Evolutionary conservation across 441 rosid genomes (phyloP).

Genomic region (Geranium incanum): DNA sequence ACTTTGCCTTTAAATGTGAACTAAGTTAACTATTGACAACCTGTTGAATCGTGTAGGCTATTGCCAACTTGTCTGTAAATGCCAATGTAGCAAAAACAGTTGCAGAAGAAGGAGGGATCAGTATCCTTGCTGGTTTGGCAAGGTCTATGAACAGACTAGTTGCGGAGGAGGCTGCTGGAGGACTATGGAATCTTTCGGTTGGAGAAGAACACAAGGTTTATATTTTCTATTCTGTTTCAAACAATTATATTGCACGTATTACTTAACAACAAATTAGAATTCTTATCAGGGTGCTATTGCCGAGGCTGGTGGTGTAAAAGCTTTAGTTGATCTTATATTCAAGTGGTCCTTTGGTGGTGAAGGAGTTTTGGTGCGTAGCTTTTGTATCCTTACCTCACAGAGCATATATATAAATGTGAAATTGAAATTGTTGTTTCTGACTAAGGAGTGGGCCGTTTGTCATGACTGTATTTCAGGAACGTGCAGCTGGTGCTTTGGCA

Average conservation of each 20-base stretch:
- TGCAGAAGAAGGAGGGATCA: slow-evolving; percentile 87
- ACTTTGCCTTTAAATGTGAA: background rate
- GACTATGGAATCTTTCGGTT: slow-evolving; percentile 97
- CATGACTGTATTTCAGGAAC: slow-evolving; percentile 48
- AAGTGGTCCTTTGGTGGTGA: slow-evolving; percentile 82
- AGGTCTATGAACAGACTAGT: slow-evolving; percentile 86
- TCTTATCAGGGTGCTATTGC: slow-evolving; percentile 70
- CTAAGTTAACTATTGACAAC: background rate
- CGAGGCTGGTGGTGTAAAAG: slow-evolving; percentile 89
- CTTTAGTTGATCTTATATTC: slow-evolving; percentile 87
- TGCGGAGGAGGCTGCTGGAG: slow-evolving; percentile 99
- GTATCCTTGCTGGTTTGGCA: slow-evolving; percentile 65
- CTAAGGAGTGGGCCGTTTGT: background rate
- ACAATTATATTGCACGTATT: background rate
- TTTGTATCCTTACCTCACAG: slow-evolving; percentile 5
- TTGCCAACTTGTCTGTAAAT: slow-evolving; percentile 92
- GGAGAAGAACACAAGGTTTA: slow-evolving; percentile 98
- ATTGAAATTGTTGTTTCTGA: background rate
- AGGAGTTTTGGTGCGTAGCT: slow-evolving; percentile 71
- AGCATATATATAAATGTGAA: background rate
- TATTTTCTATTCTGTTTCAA: background rate
- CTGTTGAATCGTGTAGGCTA: slow-evolving; percentile 47
- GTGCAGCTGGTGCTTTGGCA: slow-evolving; percentile 97
- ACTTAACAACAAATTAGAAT: background rate
- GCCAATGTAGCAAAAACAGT: slow-evolving; percentile 86